Evolutionary conservation across 1,139 yeast species (phyloP), one percentile per base, ranked within the genome.

Genomic region (Cylindricascospora bacillispora): DNA sequence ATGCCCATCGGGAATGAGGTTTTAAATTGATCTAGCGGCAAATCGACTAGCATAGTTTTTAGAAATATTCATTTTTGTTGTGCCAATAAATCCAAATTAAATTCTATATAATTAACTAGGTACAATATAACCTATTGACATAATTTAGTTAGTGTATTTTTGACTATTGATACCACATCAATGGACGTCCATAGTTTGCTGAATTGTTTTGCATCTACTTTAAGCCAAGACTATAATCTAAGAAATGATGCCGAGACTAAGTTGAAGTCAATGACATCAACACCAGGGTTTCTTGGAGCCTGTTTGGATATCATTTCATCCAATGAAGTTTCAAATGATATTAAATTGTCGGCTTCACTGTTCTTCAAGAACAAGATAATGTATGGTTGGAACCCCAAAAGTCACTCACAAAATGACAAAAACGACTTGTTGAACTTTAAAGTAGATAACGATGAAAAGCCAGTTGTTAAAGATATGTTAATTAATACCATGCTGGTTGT

Each of bases 331-430:
- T 63, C 71, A 13, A 62, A 66, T 1, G 67, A 66, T 19, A 68
- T 81, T 27, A 73, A 76, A 41, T 67, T 74, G 30, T 89, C 94
- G 9, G 81, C 93, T 12, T 93, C 93, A 0, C 77, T 89, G 17
- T 86, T 75, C 53, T 73, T 89, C 57, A 89, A 89, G 52, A 89
- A 89, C 52, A 63, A 75, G 36, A 64, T 85, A 16, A 59, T 67
- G 10, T 67, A 69, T 35, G 65, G 67, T 37, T 89, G 97, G 97
- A 47, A 45, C 14, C 50, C 55, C 7, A 42, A 45, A 13, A 36
- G 39, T 13, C 39, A 38, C 6, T 38, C 34, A 14, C 29, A 19
- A 12, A 17, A 32, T 3, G 43, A 47, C 13, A 49, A 49, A 11
- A 52, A 54, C 3, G 63, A 58, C 4, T 43, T 49, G 13, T 33